These are phyloP conservation scores for Clonostachys solani DNA, from an alignment of 2,329 filamentous ascomycete species.

Conservation along the genomic window DNA sequence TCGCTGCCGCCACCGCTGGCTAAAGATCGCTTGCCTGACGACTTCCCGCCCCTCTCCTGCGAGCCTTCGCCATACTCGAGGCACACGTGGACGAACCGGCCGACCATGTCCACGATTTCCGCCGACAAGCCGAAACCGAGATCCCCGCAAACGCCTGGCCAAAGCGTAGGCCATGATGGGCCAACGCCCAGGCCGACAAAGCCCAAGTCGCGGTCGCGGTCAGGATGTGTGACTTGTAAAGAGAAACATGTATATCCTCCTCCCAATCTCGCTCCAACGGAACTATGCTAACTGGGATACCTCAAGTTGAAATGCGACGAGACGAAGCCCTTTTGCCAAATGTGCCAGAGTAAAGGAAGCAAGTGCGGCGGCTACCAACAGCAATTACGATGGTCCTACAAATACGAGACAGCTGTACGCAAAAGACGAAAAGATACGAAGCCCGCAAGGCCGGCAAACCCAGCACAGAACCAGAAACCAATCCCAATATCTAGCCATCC, in stretches of 20 bases:
- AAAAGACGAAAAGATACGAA: background rate
- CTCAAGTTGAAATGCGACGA: slow-evolving; percentile 18
- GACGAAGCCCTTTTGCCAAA: slow-evolving; percentile 17
- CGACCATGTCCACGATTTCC: no score
- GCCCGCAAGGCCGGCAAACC: slow-evolving; percentile 1
- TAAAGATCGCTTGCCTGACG: no score
- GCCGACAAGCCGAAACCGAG: no score
- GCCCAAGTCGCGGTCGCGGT: slow-evolving; percentile 1
- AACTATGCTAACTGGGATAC: slow-evolving; percentile 5
- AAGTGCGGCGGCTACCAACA: slow-evolving; percentile 19
- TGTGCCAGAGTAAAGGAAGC: slow-evolving; percentile 17
- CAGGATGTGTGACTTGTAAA: slow-evolving; percentile 9
- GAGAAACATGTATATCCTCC: slow-evolving; percentile 9
- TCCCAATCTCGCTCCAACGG: background rate
- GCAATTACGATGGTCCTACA: slow-evolving; percentile 34
- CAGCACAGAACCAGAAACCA: slow-evolving; percentile 1
- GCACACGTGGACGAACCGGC: no score
- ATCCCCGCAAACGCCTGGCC: no score
- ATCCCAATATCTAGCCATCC: background rate
- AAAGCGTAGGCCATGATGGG: no score
- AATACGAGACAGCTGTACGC: slow-evolving; percentile 21
- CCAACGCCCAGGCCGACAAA: no score
- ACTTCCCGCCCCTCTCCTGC: no score
- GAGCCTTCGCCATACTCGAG: no score
- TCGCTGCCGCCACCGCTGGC: no score